These are phyloP conservation scores for Paracamarosporium sp. DNA, from an alignment of 2,329 filamentous ascomycete species.

Conservation along the genomic window DNA sequence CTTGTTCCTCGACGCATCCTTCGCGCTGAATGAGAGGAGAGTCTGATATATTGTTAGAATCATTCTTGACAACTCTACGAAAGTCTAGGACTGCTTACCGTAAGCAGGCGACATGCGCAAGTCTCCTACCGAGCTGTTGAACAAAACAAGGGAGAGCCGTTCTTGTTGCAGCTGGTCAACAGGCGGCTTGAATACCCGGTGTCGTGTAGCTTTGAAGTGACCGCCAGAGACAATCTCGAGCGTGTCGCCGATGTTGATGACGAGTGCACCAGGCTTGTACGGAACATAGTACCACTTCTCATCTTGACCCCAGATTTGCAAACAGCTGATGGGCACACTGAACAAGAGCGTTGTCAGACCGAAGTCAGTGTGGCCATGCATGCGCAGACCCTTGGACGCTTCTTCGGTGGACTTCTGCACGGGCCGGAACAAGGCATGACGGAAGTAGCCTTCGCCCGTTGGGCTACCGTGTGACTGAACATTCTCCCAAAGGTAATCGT, in stretches of 20 bases:
- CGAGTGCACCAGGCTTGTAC: conserved; percentile 32
- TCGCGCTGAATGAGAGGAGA: conserved; percentile 29
- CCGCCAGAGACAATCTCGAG: conserved; percentile 55
- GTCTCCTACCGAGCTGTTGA: conserved; percentile 30
- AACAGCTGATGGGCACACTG: conserved; percentile 30
- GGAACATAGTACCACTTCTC: conserved; percentile 35
- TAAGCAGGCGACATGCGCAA: conserved; percentile 25
- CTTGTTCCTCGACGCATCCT: conserved; percentile 29
- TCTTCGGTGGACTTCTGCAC: conserved; percentile 30
- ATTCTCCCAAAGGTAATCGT: conserved; percentile 32
- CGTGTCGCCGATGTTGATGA: conserved; percentile 35
- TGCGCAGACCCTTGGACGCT: conserved; percentile 35
- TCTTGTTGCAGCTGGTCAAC: conserved; percentile 47
- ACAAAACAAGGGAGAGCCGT: conserved; percentile 34
- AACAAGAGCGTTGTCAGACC: conserved; percentile 32
- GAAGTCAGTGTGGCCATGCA: conserved; percentile 40
- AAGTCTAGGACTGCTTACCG: conserved; percentile 15
- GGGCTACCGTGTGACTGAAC: conserved; percentile 29
- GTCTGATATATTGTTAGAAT: conserved; percentile 11
- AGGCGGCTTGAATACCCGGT: conserved; percentile 53
- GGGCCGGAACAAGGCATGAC: conserved; percentile 29
- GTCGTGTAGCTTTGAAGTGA: conserved; percentile 55
- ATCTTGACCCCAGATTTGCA: conserved; percentile 31
- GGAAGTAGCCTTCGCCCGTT: conserved; percentile 32
- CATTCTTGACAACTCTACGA: background rate